Evolutionary conservation across 2,329 filamentous ascomycete genomes (phyloP).

Genomic region (Penicillium sp.): DNA sequence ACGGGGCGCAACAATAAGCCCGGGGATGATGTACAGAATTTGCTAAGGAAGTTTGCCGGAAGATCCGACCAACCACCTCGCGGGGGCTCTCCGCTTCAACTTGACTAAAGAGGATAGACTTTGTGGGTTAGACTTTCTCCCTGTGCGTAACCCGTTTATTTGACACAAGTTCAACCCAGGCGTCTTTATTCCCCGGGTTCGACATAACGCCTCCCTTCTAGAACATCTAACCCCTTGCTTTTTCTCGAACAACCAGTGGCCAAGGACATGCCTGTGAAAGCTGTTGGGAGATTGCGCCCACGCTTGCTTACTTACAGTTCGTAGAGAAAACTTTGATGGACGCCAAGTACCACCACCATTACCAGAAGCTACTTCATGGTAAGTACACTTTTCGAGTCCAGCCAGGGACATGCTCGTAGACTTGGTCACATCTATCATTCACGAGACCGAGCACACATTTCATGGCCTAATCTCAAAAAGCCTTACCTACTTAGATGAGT

Average conservation of each 20-base stretch:
- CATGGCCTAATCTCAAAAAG: no score
- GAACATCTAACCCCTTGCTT: neutral
- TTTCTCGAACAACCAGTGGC: neutral
- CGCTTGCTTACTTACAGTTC: no score
- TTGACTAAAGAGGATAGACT: neutral
- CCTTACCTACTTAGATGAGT: no score
- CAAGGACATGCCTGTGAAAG: no score
- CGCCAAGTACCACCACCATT: no score
- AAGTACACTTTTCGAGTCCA: no score
- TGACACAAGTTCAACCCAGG: neutral
- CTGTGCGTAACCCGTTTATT: neutral
- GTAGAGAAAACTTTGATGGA: no score
- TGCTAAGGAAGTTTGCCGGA: neutral
- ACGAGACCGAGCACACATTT: no score
- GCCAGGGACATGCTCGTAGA: no score
- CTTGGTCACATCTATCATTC: no score
- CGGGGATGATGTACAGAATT: conserved; percentile 2
- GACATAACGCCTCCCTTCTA: neutral
- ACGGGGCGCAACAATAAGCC: conserved; percentile 1
- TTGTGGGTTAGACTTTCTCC: neutral
- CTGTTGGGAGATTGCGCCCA: no score
- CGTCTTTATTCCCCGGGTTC: neutral
- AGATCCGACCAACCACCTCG: neutral
- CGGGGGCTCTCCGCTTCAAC: neutral
- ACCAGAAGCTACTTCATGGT: no score